Conservation (phyloP, 192 early-diverging fungal genomes). For the Coemansia sp. region DNA sequence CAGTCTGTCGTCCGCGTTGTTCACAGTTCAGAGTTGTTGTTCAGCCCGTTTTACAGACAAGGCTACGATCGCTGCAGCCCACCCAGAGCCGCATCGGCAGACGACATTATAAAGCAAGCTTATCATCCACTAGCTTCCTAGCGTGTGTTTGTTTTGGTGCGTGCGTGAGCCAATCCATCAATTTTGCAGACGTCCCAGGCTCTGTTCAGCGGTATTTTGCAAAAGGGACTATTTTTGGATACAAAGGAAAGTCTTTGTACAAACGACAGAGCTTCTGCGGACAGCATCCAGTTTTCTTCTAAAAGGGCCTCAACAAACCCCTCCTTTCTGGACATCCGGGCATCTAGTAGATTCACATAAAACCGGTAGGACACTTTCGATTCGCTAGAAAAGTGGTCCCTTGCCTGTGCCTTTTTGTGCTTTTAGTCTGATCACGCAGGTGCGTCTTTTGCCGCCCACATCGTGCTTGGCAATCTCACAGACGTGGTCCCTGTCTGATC, state of each 20-base stretch:
- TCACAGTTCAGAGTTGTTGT: background rate
- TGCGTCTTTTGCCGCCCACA: background rate
- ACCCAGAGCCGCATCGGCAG: conserved; percentile 5
- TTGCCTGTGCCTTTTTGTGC: conserved; percentile 10
- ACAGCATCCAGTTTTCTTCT: conserved; percentile 4
- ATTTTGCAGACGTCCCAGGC: conserved; percentile 13
- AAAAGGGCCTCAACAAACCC: conserved; percentile 1
- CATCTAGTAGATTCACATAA: conserved; percentile 10
- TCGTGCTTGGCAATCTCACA: conserved; percentile 3
- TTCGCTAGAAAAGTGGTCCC: conserved; percentile 14
- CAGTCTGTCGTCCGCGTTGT: background rate
- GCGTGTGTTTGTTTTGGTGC: conserved; percentile 8
- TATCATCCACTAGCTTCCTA: background rate
- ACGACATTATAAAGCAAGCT: background rate
- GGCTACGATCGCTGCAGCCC: conserved; percentile 1
- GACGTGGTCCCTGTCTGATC: conserved; percentile 4
- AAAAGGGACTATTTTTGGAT: conserved; percentile 8
- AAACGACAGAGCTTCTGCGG: conserved; percentile 5
- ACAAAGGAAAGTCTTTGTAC: conserved; percentile 18
- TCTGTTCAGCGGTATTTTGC: conserved; percentile 7
- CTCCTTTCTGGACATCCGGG: background rate
- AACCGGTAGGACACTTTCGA: conserved; percentile 6
- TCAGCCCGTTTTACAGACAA: background rate
- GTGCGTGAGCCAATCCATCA: background rate
- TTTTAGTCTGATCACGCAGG: conserved; percentile 14